Evolutionary conservation across 805 yeast genomes (phyloP).

Genomic region (Starmerella stellata): DNA sequence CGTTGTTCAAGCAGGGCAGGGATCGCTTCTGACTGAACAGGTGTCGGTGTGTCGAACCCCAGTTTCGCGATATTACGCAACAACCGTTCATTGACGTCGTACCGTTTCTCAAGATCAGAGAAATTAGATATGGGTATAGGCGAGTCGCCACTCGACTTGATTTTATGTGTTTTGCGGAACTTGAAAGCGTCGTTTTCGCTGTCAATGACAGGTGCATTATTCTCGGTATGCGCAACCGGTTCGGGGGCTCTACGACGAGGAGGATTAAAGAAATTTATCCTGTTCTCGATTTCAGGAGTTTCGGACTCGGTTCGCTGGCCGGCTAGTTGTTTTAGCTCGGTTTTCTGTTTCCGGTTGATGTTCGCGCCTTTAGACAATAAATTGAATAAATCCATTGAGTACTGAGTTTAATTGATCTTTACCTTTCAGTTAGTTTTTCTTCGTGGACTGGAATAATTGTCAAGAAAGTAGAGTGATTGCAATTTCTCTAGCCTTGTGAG

Average conservation of each 20-base stretch:
- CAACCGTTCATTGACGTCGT: slow-evolving; percentile 40
- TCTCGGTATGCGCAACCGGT: background rate
- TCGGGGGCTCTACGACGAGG: slow-evolving; percentile 4
- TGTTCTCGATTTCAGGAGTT: slow-evolving; percentile 39
- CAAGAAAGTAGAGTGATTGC: no score
- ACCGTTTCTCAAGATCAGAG: slow-evolving; percentile 56
- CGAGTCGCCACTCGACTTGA: slow-evolving; percentile 69
- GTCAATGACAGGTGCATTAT: slow-evolving; percentile 24
- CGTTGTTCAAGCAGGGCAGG: slow-evolving; percentile 53
- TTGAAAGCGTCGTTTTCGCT: slow-evolving; percentile 40
- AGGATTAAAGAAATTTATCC: slow-evolving; percentile 55
- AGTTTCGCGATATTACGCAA: slow-evolving; percentile 46
- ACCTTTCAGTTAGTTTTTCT: no score
- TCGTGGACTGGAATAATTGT: no score
- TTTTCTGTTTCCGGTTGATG: slow-evolving; percentile 34
- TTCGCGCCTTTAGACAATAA: slow-evolving; percentile 75
- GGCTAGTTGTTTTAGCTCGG: slow-evolving; percentile 19
- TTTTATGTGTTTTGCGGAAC: slow-evolving; percentile 41
- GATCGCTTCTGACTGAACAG: slow-evolving; percentile 80
- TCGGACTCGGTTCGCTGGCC: slow-evolving; percentile 11
- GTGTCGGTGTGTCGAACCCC: slow-evolving; percentile 71
- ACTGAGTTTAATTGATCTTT: no score
- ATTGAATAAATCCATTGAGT: slow-evolving; percentile 62
- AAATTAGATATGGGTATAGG: slow-evolving; percentile 89
- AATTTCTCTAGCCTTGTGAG: no score